These are phyloP conservation scores for Fusarium virguliforme DNA, from an alignment of 2,329 filamentous ascomycete genomes.

Conservation along the genomic window DNA sequence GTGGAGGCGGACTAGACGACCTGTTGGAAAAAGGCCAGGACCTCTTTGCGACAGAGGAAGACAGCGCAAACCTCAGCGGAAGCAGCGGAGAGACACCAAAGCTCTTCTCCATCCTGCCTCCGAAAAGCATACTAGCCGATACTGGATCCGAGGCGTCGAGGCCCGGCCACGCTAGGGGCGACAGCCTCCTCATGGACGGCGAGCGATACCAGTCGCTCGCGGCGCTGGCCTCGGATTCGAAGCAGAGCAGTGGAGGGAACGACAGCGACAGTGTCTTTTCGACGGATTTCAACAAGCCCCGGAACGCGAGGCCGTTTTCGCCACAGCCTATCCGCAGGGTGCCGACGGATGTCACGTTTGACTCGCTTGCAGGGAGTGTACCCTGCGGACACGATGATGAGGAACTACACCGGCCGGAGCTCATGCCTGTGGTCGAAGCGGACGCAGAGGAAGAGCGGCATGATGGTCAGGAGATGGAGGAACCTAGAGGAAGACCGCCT, in stretches of 20 bases:
- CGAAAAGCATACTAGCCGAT: slow-evolving; percentile 75
- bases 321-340: slow-evolving; percentile 67
- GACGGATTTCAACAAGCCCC: slow-evolving; percentile 68
- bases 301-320: slow-evolving; percentile 73
- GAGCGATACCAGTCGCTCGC: slow-evolving; percentile 73
- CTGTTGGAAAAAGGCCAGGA: slow-evolving; percentile 76
- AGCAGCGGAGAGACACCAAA: slow-evolving; percentile 60
- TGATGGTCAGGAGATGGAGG: slow-evolving; percentile 33
- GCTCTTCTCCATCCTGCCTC: slow-evolving; percentile 76
- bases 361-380: slow-evolving; percentile 55
- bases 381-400: slow-evolving; percentile 39
- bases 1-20: slow-evolving; percentile 76
- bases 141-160: slow-evolving; percentile 59
- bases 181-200: slow-evolving; percentile 69
- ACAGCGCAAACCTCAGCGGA: slow-evolving; percentile 53
- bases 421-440: slow-evolving; percentile 46
- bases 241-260: slow-evolving; percentile 52
- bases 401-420: slow-evolving; percentile 39
- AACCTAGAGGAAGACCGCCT: slow-evolving; percentile 36
- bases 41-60: slow-evolving; percentile 67
- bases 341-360: slow-evolving; percentile 61
- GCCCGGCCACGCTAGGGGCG: slow-evolving; percentile 62
- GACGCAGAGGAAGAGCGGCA: slow-evolving; percentile 38
- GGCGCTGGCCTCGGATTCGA: slow-evolving; percentile 59
- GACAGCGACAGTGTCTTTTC: slow-evolving; percentile 69